A percentile compares a stretch with the other conserved stretches of the same genome.
Evolutionary conservation across 1,284 basidiomycete species (phyloP).

Genomic region (Uromyces viciae-fabae): DNA sequence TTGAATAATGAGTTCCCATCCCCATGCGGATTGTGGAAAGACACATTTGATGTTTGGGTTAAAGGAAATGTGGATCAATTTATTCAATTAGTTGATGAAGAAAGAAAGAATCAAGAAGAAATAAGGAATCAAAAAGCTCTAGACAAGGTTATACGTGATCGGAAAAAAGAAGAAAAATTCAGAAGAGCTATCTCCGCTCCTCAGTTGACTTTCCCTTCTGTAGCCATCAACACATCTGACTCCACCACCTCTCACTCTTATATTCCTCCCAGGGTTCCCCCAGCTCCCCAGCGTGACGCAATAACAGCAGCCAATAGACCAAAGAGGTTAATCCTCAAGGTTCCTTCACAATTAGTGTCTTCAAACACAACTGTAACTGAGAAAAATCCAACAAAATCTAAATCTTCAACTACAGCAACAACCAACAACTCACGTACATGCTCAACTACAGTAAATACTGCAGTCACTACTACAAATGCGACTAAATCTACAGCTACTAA

Average conservation of each 20-base stretch:
- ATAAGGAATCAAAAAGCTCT: slow-evolving; percentile 16
- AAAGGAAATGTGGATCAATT: slow-evolving; percentile 82
- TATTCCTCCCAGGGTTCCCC: background rate
- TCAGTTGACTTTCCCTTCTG: background rate
- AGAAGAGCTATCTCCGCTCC: background rate
- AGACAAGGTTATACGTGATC: slow-evolving; percentile 32
- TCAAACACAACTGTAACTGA: background rate
- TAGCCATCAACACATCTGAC: background rate
- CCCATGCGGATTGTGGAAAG: slow-evolving; percentile 80
- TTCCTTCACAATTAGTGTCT: background rate
- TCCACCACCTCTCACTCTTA: background rate
- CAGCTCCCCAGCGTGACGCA: background rate
- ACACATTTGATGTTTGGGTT: slow-evolving; percentile 84
- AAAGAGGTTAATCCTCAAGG: background rate
- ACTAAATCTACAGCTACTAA: too few relatives aligned
- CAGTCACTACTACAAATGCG: too few relatives aligned
- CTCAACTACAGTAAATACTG: too few relatives aligned
- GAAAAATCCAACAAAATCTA: background rate
- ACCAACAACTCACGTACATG: too few relatives aligned
- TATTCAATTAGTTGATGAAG: slow-evolving; percentile 57
- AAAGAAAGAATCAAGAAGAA: slow-evolving; percentile 6
- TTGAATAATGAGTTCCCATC: slow-evolving; percentile 85
- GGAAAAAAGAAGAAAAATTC: slow-evolving; percentile 26
- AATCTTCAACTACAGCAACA: too few relatives aligned
- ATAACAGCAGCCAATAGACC: background rate